phyloP scores from a whole-genome alignment of 805 yeast genomes.

The Yarrowia deformans region DNA sequence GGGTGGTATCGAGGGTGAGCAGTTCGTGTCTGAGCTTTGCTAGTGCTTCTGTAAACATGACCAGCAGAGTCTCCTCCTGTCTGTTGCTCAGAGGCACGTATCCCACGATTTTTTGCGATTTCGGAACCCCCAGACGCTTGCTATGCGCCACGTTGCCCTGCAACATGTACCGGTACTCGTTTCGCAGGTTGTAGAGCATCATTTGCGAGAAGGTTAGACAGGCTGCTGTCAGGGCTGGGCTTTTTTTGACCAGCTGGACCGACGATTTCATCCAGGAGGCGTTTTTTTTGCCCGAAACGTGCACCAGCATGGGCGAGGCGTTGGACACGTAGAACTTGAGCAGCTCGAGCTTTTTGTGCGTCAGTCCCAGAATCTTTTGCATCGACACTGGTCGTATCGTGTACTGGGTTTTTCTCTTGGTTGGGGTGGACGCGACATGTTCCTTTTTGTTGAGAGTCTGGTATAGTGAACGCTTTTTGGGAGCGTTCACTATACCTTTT shows the following conservation, averaged over 20 bases:
- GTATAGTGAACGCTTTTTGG: background rate
- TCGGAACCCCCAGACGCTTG: background rate
- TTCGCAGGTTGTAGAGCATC: conserved; percentile 6
- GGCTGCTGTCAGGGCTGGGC: background rate
- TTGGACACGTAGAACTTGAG: conserved; percentile 13
- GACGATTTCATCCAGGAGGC: conserved; percentile 16
- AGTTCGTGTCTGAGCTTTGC: background rate
- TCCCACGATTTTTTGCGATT: background rate
- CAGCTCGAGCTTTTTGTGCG: conserved; percentile 8
- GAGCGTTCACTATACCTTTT: no score
- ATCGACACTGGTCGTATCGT: conserved; percentile 7
- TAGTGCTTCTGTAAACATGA: background rate
- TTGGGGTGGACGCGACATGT: background rate
- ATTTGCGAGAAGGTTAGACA: conserved; percentile 11
- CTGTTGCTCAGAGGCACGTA: background rate
- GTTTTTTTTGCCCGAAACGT: conserved; percentile 3
- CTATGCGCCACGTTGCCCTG: background rate
- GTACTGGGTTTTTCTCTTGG: background rate
- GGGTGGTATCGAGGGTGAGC: background rate
- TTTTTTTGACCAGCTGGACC: background rate
- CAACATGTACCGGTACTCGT: conserved; percentile 1
- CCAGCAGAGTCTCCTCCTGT: conserved; percentile 8
- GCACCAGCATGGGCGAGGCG: conserved; percentile 11
- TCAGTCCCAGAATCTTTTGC: conserved; percentile 3
- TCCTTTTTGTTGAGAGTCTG: background rate